Evolutionary conservation across 495 filamentous ascomycete genomes (phyloP).

Genomic region (Xylaria scruposa): DNA sequence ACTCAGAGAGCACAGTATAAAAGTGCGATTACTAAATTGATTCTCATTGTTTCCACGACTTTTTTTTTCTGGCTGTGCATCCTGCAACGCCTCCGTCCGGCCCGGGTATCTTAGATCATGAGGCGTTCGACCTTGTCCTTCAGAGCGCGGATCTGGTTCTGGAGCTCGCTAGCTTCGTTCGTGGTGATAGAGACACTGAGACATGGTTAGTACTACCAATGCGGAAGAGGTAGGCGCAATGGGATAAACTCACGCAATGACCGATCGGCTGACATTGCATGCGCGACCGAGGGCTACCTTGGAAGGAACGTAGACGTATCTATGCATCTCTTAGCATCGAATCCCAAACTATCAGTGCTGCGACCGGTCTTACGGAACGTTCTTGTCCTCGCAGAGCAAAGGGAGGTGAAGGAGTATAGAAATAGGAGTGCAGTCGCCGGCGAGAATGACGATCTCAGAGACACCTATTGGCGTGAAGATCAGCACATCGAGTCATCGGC

Average conservation of each 20-base stretch:
- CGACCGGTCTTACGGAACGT: conserved; percentile 74
- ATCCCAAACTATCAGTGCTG: neutral
- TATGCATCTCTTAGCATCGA: conserved; percentile 47
- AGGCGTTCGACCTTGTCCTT: conserved; percentile 97
- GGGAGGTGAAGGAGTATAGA: conserved; percentile 92
- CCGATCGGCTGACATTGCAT: conserved; percentile 82
- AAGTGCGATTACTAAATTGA: neutral
- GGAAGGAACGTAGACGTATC: conserved; percentile 63
- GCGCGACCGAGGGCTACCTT: conserved; percentile 80
- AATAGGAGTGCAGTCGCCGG: conserved; percentile 85
- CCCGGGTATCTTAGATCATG: conserved; percentile 74
- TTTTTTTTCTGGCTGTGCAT: conserved; percentile 21
- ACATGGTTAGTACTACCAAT: neutral
- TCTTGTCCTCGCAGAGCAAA: conserved; percentile 85
- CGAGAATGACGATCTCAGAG: conserved; percentile 85
- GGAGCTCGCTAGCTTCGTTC: conserved; percentile 90
- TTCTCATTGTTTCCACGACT: conserved; percentile 13
- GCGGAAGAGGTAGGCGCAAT: neutral
- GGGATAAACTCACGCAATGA: conserved; percentile 60
- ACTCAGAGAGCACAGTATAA: neutral
- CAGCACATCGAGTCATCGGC: neutral
- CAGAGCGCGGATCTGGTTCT: conserved; percentile 79
- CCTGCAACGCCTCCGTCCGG: conserved; percentile 9
- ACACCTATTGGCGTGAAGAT: conserved; percentile 61
- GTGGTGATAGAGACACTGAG: conserved; percentile 74